These are phyloP conservation scores for Basidiobolus meristosporus DNA, from an alignment of 371 early-diverging fungal genomes.

Conservation along the genomic window DNA sequence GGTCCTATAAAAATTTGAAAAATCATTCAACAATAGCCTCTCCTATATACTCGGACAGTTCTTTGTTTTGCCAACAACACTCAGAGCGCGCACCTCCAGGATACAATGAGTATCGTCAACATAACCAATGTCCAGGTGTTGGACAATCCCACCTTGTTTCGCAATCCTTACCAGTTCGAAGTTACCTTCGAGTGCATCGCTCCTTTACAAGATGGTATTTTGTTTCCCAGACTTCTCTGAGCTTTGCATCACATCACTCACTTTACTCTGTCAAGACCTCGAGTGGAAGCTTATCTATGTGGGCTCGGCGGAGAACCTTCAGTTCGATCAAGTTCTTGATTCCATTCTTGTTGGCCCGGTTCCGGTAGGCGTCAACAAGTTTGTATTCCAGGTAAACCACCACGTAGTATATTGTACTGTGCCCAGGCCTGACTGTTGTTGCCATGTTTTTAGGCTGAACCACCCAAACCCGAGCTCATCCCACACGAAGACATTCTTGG, in stretches of 20 bases:
- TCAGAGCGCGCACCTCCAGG: too few species aligned
- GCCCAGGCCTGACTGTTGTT: too few species aligned
- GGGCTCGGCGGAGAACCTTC: slow-evolving; percentile 61
- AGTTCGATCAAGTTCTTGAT: slow-evolving; percentile 86
- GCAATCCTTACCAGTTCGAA: slow-evolving; percentile 71
- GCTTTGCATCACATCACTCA: not conserved
- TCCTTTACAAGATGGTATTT: slow-evolving; percentile 66
- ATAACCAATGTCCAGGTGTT: slow-evolving; percentile 69
- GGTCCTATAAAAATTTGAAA: too few species aligned
- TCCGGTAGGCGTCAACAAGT: slow-evolving; percentile 90
- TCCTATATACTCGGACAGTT: too few species aligned
- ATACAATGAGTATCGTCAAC: slow-evolving; percentile 63
- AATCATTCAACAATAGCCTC: too few species aligned
- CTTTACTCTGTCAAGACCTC: slow-evolving; percentile 38
- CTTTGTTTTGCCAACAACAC: too few species aligned
- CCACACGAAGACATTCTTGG: slow-evolving; percentile 67
- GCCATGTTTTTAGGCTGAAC: slow-evolving; percentile 24
- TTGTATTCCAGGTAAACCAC: slow-evolving; percentile 75
- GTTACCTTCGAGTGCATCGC: slow-evolving; percentile 92
- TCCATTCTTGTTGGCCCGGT: slow-evolving; percentile 91
- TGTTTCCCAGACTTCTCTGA: not conserved
- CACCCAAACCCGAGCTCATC: slow-evolving; percentile 46
- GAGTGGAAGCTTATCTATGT: slow-evolving; percentile 95
- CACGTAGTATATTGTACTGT: too few species aligned
- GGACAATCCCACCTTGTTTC: slow-evolving; percentile 65